Percentiles rank a stretch among this genome's conserved stretches.
Conservation (phyloP, 345 rosid species). For the Jatropha curcas region DNA sequence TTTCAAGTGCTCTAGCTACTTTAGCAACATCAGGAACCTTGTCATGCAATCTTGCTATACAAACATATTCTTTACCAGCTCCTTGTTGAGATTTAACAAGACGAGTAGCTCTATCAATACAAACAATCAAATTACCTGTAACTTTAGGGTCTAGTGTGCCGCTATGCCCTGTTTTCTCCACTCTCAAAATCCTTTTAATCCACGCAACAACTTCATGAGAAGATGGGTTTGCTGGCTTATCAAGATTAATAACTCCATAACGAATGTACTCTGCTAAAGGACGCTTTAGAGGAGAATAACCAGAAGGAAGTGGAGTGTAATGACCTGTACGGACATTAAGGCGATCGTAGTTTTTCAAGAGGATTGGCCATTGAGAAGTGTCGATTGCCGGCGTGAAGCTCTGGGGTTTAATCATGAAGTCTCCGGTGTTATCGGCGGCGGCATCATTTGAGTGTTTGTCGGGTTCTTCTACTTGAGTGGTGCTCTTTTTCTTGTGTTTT, state of each 20-base stretch:
- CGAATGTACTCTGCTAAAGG: conserved; percentile 78
- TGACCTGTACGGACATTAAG: conserved; percentile 96
- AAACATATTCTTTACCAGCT: conserved; percentile 95
- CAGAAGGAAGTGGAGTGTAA: conserved; percentile 87
- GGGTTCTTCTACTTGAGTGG: conserved; percentile 13
- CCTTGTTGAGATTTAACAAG: conserved; percentile 98
- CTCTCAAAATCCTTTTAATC: conserved; percentile 88
- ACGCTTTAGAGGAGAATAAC: conserved; percentile 87
- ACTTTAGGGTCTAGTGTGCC: conserved; percentile 97
- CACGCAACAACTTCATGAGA: conserved; percentile 98
- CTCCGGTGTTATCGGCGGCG: conserved; percentile 23
- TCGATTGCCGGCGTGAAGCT: conserved; percentile 72
- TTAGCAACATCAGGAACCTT: conserved; percentile 80
- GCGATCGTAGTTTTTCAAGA: conserved; percentile 84
- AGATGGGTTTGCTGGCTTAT: conserved; percentile 94
- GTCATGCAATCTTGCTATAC: conserved; percentile 87
- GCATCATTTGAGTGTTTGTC: neutral
- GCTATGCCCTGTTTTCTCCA: conserved; percentile 94
- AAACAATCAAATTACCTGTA: conserved; percentile 89
- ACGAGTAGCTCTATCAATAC: conserved; percentile 89
- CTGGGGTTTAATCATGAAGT: conserved; percentile 85
- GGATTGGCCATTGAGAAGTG: conserved; percentile 91
- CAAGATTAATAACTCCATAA: conserved; percentile 86
- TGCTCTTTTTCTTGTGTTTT: conserved; percentile 42
- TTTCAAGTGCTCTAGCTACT: conserved; percentile 85